These are phyloP conservation scores for Penicillium frequentans DNA, from an alignment of 2,329 filamentous ascomycete species.

Conservation along the genomic window DNA sequence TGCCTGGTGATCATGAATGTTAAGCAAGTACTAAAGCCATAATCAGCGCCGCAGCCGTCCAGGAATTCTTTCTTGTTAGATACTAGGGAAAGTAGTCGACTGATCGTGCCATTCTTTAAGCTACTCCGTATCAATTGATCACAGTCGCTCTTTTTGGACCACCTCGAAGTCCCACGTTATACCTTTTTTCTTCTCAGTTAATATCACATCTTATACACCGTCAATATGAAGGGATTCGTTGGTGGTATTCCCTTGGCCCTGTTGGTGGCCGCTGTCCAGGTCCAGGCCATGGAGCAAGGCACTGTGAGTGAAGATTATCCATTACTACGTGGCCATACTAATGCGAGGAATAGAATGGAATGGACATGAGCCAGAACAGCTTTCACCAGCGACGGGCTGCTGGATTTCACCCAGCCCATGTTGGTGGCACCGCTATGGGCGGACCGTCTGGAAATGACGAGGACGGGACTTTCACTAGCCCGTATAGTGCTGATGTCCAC, in stretches of 20 bases:
- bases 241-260: conserved; percentile 38
- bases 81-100: conserved; percentile 7
- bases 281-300: conserved; percentile 20
- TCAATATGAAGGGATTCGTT: conserved; percentile 38
- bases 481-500: conserved; percentile 15
- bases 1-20: conserved; percentile 17
- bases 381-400: conserved; percentile 7
- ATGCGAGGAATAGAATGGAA: background rate
- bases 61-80: background rate
- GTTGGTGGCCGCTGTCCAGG: conserved; percentile 32
- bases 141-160: conserved; percentile 22
- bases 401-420: conserved; percentile 2
- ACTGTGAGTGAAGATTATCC: conserved; percentile 4
- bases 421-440: conserved; percentile 19
- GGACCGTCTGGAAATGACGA: conserved; percentile 21
- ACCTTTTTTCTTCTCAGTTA: conserved; percentile 3
- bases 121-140: conserved; percentile 8
- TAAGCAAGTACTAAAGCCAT: conserved; percentile 22
- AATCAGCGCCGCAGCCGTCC: conserved; percentile 4
- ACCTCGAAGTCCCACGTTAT: conserved; percentile 1
- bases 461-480: conserved; percentile 13
- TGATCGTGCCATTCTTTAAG: conserved; percentile 22
- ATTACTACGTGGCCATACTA: background rate
- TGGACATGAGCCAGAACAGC: background rate
- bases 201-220: conserved; percentile 2